A percentile compares a stretch with the other conserved stretches of the same genome.
These are phyloP conservation scores for Penicillium sp. DNA, from an alignment of 2,329 filamentous ascomycete genomes.

Conservation along the genomic window DNA sequence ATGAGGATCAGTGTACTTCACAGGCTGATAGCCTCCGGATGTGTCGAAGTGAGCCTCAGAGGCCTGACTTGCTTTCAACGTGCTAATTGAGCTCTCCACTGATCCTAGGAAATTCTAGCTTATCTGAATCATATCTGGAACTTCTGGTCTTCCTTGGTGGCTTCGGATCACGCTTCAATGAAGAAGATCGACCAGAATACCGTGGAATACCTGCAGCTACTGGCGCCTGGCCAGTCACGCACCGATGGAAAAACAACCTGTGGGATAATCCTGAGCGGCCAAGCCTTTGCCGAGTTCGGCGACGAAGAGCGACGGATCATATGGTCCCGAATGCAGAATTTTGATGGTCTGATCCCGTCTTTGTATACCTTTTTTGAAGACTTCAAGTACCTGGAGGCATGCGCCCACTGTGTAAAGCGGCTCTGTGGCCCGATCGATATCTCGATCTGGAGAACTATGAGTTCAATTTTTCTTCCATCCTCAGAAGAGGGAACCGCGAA, in stretches of 20 bases:
- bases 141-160: constrained; percentile 22
- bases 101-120: constrained; percentile 19
- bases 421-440: neutral
- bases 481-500: neutral
- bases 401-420: constrained; percentile 11
- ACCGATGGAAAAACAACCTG: constrained; percentile 9
- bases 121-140: constrained; percentile 16
- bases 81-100: neutral
- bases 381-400: constrained; percentile 19
- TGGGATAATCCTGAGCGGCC: constrained; percentile 18
- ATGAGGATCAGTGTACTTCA: constrained; percentile 22
- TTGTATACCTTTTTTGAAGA: constrained; percentile 25
- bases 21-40: neutral
- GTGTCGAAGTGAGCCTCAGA: neutral
- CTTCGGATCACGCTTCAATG: constrained; percentile 9
- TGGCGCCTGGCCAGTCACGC: constrained; percentile 14
- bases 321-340: constrained; percentile 6
- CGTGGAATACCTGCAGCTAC: constrained; percentile 16
- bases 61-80: neutral
- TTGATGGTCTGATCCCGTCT: constrained; percentile 17
- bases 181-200: constrained; percentile 21
- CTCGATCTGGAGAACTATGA: neutral
- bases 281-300: constrained; percentile 30
- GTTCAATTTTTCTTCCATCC: neutral
- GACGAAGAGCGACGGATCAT: constrained; percentile 13